These are phyloP conservation scores for Nitzschia sp. DNA, from an alignment of 108 stramenopile genomes.

Conservation along the genomic window DNA sequence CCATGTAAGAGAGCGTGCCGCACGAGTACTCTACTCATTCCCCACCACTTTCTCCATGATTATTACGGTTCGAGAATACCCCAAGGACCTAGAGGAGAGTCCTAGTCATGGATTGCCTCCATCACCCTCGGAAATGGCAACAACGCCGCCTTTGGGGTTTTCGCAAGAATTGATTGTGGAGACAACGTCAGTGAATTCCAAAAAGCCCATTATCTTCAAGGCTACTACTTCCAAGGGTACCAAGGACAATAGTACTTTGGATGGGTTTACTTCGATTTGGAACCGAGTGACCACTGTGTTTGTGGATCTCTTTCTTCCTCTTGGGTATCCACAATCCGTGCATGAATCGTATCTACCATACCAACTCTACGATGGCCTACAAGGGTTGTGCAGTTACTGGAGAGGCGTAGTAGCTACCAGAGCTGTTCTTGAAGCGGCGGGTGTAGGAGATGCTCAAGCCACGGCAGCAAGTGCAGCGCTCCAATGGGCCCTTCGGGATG, in stretches of 20 bases:
- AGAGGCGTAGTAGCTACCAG: slow-evolving; percentile 83
- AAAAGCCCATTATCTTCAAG: slow-evolving; percentile 21
- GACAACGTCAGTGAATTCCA: slow-evolving; percentile 14
- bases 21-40: no score
- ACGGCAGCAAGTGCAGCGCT: slow-evolving; percentile 81
- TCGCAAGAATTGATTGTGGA: slow-evolving; percentile 5
- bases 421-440: slow-evolving; percentile 83
- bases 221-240: background rate
- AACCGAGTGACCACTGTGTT: slow-evolving; percentile 15
- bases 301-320: slow-evolving; percentile 62
- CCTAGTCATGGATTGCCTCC: background rate
- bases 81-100: background rate
- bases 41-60: slow-evolving; percentile 1
- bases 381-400: slow-evolving; percentile 93
- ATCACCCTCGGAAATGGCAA: background rate
- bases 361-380: slow-evolving; percentile 89
- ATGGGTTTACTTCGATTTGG: background rate
- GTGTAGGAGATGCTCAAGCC: slow-evolving; percentile 85
- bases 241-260: background rate
- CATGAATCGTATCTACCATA: slow-evolving; percentile 75
- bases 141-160: background rate
- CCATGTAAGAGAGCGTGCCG: no score
- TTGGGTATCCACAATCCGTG: slow-evolving; percentile 77
- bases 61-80: slow-evolving; percentile 23
- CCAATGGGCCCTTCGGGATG: slow-evolving; percentile 86